A percentile compares a stretch with the other conserved stretches of the same genome.
phyloP scores from a whole-genome alignment of 257 asterid genomes.

The Solanum sejunctum region DNA sequence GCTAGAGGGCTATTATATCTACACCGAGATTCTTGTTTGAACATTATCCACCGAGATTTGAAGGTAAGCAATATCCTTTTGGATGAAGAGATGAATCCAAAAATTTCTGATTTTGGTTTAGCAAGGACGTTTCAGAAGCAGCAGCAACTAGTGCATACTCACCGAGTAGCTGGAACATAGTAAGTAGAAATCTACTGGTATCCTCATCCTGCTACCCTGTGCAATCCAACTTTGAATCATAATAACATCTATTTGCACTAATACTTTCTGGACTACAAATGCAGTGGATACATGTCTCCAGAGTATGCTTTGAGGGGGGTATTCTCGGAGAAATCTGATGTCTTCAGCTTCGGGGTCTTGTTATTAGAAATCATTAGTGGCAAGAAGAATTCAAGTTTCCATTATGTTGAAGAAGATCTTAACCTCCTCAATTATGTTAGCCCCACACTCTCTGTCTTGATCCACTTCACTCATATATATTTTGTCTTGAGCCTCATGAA shows the following conservation, averaged over 20 bases:
- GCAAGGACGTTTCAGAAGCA: slow-evolving; percentile 18
- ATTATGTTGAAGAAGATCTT: neutral
- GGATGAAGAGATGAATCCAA: slow-evolving; percentile 18
- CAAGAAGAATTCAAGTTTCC: slow-evolving; percentile 2
- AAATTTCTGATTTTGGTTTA: slow-evolving; percentile 22
- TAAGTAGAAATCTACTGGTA: neutral
- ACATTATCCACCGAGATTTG: slow-evolving; percentile 18
- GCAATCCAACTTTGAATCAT: neutral
- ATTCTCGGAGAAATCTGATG: slow-evolving; percentile 7
- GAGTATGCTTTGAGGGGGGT: slow-evolving; percentile 5
- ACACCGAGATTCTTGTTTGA: slow-evolving; percentile 19
- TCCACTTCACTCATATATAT: neutral
- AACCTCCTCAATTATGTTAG: slow-evolving; percentile 1
- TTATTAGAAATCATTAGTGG: slow-evolving; percentile 5
- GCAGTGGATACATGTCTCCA: slow-evolving; percentile 10
- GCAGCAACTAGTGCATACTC: slow-evolving; percentile 8
- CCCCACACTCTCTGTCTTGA: neutral
- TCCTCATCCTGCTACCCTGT: neutral
- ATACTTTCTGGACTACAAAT: neutral
- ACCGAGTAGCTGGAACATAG: slow-evolving; percentile 23
- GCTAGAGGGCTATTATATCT: slow-evolving; percentile 22
- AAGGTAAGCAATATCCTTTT: slow-evolving; percentile 16
- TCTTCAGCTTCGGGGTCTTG: slow-evolving; percentile 7
- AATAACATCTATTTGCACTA: neutral
- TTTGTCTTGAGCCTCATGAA: neutral